These are phyloP conservation scores for Kwoniella heveanensis DNA, from an alignment of 768 basidiomycete species.

Conservation along the genomic window DNA sequence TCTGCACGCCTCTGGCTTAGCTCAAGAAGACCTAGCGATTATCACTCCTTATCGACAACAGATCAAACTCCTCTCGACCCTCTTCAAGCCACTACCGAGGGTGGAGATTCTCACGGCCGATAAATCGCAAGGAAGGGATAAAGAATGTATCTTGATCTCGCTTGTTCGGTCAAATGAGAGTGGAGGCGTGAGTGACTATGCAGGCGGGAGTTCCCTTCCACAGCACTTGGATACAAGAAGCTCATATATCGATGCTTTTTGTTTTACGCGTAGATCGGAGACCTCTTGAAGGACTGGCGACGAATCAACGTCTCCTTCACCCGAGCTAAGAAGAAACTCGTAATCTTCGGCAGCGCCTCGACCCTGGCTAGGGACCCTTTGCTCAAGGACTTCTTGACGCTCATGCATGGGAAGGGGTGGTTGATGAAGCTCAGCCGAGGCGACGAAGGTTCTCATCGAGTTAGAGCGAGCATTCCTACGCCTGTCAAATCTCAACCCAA, in stretches of 20 bases:
- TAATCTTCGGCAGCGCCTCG: slow-evolving; percentile 83
- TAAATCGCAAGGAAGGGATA: slow-evolving; percentile 90
- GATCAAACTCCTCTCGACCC: slow-evolving; percentile 77
- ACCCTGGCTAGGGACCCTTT: slow-evolving; percentile 65
- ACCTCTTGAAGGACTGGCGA: slow-evolving; percentile 92
- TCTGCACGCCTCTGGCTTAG: slow-evolving; percentile 67
- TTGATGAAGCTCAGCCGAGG: slow-evolving; percentile 64
- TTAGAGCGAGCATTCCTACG: neutral
- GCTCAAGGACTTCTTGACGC: slow-evolving; percentile 71
- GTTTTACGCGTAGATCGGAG: slow-evolving; percentile 68
- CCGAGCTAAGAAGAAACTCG: slow-evolving; percentile 82
- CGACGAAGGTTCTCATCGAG: slow-evolving; percentile 63
- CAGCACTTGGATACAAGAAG: no score
- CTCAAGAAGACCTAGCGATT: slow-evolving; percentile 74
- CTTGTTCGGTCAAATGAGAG: slow-evolving; percentile 84
- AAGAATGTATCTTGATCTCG: slow-evolving; percentile 90
- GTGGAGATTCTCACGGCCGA: slow-evolving; percentile 89
- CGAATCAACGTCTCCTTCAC: slow-evolving; percentile 96
- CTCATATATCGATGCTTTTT: neutral
- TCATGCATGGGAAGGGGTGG: slow-evolving; percentile 77
- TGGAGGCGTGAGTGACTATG: slow-evolving; percentile 69
- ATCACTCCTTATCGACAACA: slow-evolving; percentile 95
- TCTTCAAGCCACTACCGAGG: slow-evolving; percentile 61
- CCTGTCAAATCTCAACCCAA: no score
- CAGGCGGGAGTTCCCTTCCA: no score